These are phyloP conservation scores for Asterophora parasitica DNA, from an alignment of 768 basidiomycete species.

Conservation along the genomic window DNA sequence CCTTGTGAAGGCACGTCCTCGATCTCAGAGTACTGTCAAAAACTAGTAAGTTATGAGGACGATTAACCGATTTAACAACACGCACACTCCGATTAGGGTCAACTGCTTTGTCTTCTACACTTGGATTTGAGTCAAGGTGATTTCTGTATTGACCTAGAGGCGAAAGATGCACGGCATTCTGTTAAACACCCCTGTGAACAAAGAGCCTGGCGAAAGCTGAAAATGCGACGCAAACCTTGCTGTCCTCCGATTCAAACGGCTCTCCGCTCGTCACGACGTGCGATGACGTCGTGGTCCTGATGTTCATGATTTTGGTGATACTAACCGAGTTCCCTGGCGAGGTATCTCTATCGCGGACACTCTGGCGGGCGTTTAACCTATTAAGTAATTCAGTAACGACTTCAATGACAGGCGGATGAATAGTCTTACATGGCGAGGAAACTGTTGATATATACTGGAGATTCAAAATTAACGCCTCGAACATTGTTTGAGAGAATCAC, in stretches of 20 bases:
- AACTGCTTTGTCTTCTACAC: conserved; percentile 1
- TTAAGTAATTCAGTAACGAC: not conserved
- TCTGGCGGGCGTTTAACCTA: conserved; percentile 22
- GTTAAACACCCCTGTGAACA: not conserved
- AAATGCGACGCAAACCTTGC: conserved; percentile 9
- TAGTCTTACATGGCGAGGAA: conserved; percentile 24
- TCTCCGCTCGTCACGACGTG: conserved; percentile 5
- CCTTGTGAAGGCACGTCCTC: not conserved
- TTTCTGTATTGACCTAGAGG: conserved; percentile 2
- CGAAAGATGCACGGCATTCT: conserved; percentile 8
- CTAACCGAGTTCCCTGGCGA: conserved; percentile 7
- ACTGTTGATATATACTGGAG: conserved; percentile 27
- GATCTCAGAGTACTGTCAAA: not conserved
- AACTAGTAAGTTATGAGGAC: too few species aligned
- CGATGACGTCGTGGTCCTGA: conserved; percentile 11
- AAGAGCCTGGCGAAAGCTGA: not conserved
- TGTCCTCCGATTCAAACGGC: conserved; percentile 4
- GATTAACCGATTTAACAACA: not conserved
- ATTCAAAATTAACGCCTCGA: not conserved
- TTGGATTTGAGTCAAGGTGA: conserved; percentile 2
- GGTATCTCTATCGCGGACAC: conserved; percentile 10
- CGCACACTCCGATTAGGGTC: not conserved
- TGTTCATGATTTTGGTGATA: conserved; percentile 13
- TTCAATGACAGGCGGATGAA: not conserved
- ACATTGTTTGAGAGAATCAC: not conserved